Percentiles rank a stretch among this genome's conserved stretches.
These are phyloP conservation scores for Breynia disticha DNA, from an alignment of 441 rosid species.

Conservation along the genomic window DNA sequence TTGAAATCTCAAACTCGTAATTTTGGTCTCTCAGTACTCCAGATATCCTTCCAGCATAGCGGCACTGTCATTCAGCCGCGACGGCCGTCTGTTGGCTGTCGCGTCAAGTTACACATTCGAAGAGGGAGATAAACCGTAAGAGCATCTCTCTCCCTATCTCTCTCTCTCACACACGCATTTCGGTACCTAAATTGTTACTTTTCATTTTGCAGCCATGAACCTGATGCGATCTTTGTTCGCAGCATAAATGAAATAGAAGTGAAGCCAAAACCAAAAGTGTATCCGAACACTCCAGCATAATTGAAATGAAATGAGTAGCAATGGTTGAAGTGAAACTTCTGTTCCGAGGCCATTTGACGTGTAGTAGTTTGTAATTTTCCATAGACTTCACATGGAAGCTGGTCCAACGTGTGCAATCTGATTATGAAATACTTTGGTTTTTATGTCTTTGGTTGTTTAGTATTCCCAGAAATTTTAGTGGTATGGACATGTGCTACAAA, in stretches of 20 bases:
- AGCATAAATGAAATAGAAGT: conserved; percentile 80
- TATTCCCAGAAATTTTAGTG: too few relatives aligned
- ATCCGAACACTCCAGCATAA: conserved; percentile 65
- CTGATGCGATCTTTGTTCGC: conserved; percentile 65
- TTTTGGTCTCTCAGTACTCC: conserved; percentile 46
- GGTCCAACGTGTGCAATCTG: too few relatives aligned
- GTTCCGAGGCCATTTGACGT: background rate
- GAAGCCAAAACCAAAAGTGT: conserved; percentile 76
- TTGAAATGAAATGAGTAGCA: too few relatives aligned
- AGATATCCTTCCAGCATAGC: conserved; percentile 86
- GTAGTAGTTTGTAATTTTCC: too few relatives aligned
- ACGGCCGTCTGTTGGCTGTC: conserved; percentile 88
- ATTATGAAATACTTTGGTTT: too few relatives aligned
- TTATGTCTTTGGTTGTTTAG: too few relatives aligned
- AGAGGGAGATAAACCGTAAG: conserved; percentile 92
- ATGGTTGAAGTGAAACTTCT: conserved; percentile 2
- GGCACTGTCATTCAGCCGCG: conserved; percentile 88
- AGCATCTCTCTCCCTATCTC: conserved; percentile 3
- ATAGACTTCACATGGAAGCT: too few relatives aligned
- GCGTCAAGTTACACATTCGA: conserved; percentile 97
- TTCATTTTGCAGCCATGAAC: conserved; percentile 64
- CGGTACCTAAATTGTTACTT: conserved; percentile 1
- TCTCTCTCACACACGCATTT: background rate
- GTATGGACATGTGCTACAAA: too few relatives aligned
- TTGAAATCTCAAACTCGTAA: background rate